These are phyloP conservation scores for Daldinia caldariorum DNA, from an alignment of 495 filamentous ascomycete species.

Conservation along the genomic window DNA sequence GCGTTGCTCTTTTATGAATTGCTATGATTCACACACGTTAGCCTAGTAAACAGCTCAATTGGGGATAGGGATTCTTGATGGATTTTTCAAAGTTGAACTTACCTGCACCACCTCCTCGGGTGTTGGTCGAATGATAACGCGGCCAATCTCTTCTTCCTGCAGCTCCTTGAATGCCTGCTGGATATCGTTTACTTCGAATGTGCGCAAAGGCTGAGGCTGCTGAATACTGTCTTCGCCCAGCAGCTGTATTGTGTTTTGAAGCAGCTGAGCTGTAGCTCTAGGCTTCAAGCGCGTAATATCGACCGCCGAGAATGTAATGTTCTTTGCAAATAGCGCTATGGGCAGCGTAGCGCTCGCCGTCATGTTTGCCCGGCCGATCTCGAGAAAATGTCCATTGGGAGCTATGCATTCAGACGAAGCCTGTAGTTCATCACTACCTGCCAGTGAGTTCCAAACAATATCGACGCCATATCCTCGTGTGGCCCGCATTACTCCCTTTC, in stretches of 20 bases:
- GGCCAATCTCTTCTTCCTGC: slow-evolving; percentile 8
- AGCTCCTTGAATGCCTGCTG: slow-evolving; percentile 11
- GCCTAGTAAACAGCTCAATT: not conserved
- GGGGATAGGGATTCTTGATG: not conserved
- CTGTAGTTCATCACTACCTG: slow-evolving; percentile 7
- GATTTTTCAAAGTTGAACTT: not conserved
- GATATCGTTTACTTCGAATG: not conserved
- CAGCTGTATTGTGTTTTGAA: slow-evolving; percentile 9
- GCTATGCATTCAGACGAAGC: slow-evolving; percentile 13
- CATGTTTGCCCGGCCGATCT: slow-evolving; percentile 12
- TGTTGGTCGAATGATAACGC: slow-evolving; percentile 6
- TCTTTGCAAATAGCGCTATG: slow-evolving; percentile 10
- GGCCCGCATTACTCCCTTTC: slow-evolving; percentile 8
- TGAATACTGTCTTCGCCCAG: slow-evolving; percentile 11
- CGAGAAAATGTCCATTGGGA: slow-evolving; percentile 13
- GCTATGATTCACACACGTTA: slow-evolving; percentile 5
- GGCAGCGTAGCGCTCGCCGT: slow-evolving; percentile 4
- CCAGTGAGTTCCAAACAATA: slow-evolving; percentile 8
- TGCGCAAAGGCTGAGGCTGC: slow-evolving; percentile 1
- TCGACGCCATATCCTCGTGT: slow-evolving; percentile 16
- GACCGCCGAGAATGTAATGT: slow-evolving; percentile 12
- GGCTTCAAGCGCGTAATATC: slow-evolving; percentile 7
- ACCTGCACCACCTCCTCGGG: slow-evolving; percentile 8
- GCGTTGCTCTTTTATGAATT: slow-evolving; percentile 14
- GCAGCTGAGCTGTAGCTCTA: not conserved